Percentiles rank a stretch among this genome's conserved stretches.
phyloP scores from a whole-genome alignment of 495 filamentous ascomycete genomes.

The Tuber melanosporum region DNA sequence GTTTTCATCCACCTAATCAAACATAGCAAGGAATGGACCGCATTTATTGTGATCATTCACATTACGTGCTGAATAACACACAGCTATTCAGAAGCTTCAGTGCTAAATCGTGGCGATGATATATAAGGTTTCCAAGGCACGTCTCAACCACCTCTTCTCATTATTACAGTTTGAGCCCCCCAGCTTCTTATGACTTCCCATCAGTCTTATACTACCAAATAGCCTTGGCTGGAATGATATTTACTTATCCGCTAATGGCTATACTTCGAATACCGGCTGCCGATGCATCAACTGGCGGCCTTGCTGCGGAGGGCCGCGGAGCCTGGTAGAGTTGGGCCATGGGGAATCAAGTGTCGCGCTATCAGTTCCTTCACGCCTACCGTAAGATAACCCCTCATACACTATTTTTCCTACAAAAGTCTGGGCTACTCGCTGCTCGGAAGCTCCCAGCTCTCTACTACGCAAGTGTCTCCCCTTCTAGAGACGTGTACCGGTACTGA shows the following conservation, averaged over 20 bases:
- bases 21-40: neutral
- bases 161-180: neutral
- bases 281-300: neutral
- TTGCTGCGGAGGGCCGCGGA: neutral
- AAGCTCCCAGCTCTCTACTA: neutral
- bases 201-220: neutral
- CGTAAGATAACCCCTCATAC: neutral
- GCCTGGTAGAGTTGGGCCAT: neutral
- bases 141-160: neutral
- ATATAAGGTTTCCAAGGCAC: neutral
- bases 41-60: neutral
- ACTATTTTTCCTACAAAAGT: neutral
- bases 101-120: neutral
- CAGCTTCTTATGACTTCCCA: neutral
- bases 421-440: neutral
- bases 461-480: neutral
- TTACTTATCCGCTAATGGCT: neutral
- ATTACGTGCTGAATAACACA: neutral
- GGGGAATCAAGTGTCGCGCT: neutral
- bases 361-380: neutral
- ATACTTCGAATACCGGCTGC: neutral
- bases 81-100: neutral
- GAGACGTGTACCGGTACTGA: neutral
- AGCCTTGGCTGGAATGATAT: neutral
- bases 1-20: neutral